Conservation (phyloP, 805 yeast species). For the Tetrapisispora fleetii region DNA sequence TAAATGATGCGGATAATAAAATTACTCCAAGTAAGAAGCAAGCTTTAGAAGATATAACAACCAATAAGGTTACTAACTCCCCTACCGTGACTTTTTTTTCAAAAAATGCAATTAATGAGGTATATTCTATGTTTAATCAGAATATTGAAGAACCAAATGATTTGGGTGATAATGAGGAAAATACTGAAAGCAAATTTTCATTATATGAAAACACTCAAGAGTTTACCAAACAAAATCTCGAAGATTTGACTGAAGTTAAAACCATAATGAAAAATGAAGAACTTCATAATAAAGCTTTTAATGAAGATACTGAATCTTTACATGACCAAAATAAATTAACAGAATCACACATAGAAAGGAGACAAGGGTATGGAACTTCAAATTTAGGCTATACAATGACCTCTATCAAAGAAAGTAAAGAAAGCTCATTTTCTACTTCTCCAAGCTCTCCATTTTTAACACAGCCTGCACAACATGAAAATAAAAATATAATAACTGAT, state of each 20-base stretch:
- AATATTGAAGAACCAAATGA: constrained; percentile 14
- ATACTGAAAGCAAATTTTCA: constrained; percentile 17
- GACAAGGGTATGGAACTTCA: not conserved
- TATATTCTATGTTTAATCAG: constrained; percentile 64
- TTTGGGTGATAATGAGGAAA: constrained; percentile 18
- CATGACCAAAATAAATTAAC: not conserved
- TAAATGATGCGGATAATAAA: constrained; percentile 30
- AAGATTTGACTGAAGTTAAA: constrained; percentile 32
- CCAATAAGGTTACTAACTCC: constrained; percentile 35
- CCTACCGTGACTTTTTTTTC: constrained; percentile 77
- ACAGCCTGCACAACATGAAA: constrained; percentile 15
- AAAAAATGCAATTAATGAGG: constrained; percentile 64
- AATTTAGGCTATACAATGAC: constrained; percentile 16
- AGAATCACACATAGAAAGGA: not conserved
- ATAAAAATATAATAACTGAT: constrained; percentile 13
- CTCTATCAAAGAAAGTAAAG: constrained; percentile 23
- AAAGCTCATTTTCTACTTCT: constrained; percentile 4
- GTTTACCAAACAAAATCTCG: constrained; percentile 24
- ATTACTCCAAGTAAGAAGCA: not conserved
- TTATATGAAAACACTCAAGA: constrained; percentile 31
- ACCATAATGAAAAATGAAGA: not conserved
- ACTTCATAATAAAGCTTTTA: not conserved
- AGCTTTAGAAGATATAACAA: constrained; percentile 2
- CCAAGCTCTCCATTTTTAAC: constrained; percentile 23
- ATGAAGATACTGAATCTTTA: not conserved